Evolutionary conservation across 2,329 filamentous ascomycete genomes (phyloP), one percentile per base, ranked within the genome.

Genomic region (Alternaria alternata): DNA sequence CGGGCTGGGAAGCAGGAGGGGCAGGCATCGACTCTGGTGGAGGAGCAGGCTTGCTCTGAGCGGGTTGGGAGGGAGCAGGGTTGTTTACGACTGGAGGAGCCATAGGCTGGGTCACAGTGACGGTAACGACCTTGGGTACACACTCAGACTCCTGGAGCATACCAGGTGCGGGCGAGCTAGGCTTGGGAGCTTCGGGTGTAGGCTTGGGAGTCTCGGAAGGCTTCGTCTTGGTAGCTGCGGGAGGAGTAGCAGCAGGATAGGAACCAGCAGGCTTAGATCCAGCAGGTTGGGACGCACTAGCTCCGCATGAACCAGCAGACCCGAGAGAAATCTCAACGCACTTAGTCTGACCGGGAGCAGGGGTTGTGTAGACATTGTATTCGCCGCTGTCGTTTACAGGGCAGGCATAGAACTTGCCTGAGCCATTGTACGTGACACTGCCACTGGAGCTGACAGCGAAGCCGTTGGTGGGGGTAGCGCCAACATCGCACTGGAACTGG

Each of bases 401-500:
- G 71, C 89, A 91, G 43, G 87, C 84, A 69, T 85, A 87, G 74
- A 91, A 91, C 28, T 78, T 77, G 3, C 80, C 75, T 67, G 79
- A 82, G 46, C 83, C 84, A 32, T 86, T 78, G 75, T 84, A 86
- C 2, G 80, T 79, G 20, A 91, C 70, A 7, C 74, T 69, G 34
- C 88, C 87, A 60, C 85, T 77, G 26, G 83, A 83, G 46, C 76
- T 80, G 59, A 90, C 81, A 7, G 80, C 78, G 76, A 90, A 91
- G 30, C 87, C 88, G 32, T 81, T 70, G 24, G 80, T 82, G 9
- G 66, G 68, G 12, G 48, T 60, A 12, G 84, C 84, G 47, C 85
- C 84, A 20, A 70, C 64, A 65, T 91, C 88, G 67, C 89, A 90
- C 71, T 89, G 87, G 60, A 87, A 85, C 48, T 88, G 85, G 28